A percentile compares a stretch with the other conserved stretches of the same genome.
phyloP scores from a whole-genome alignment of 2,329 filamentous ascomycete species.

The Aspergillus tanneri region DNA sequence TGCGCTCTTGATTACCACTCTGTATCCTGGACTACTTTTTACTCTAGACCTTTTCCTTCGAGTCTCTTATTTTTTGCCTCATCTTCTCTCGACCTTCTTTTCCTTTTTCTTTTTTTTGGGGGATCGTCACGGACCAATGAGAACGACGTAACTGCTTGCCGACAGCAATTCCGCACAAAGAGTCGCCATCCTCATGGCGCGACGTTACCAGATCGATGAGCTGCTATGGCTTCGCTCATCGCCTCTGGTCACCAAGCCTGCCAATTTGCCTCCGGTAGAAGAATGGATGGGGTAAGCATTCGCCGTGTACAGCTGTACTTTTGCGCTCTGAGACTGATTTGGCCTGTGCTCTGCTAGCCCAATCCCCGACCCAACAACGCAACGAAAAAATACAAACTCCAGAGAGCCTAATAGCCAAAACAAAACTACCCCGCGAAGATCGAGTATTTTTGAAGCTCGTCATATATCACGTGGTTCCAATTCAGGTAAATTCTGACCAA shows the following conservation, averaged over 20 bases:
- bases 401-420: slow-evolving; percentile 37
- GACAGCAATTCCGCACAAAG: slow-evolving; percentile 14
- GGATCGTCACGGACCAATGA: slow-evolving; percentile 28
- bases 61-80: not conserved
- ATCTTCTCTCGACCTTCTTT: slow-evolving; percentile 6
- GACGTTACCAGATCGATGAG: slow-evolving; percentile 72
- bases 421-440: slow-evolving; percentile 38
- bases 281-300: slow-evolving; percentile 89
- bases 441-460: slow-evolving; percentile 45
- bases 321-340: slow-evolving; percentile 22
- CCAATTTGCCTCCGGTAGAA: slow-evolving; percentile 75
- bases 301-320: slow-evolving; percentile 14
- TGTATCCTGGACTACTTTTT: too few species aligned
- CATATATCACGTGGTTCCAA: slow-evolving; percentile 50
- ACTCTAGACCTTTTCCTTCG: not conserved
- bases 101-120: slow-evolving; percentile 3
- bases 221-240: slow-evolving; percentile 75
- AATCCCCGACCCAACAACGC: slow-evolving; percentile 42
- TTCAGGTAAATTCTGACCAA: slow-evolving; percentile 43
- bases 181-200: slow-evolving; percentile 39
- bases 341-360: slow-evolving; percentile 32
- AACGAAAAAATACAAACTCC: slow-evolving; percentile 38
- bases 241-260: slow-evolving; percentile 77
- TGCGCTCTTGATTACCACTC: slow-evolving; percentile 3
- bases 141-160: slow-evolving; percentile 24